These are phyloP conservation scores for Meyerozyma guilliermondii DNA, from an alignment of 1,139 yeast genomes.

Conservation along the genomic window DNA sequence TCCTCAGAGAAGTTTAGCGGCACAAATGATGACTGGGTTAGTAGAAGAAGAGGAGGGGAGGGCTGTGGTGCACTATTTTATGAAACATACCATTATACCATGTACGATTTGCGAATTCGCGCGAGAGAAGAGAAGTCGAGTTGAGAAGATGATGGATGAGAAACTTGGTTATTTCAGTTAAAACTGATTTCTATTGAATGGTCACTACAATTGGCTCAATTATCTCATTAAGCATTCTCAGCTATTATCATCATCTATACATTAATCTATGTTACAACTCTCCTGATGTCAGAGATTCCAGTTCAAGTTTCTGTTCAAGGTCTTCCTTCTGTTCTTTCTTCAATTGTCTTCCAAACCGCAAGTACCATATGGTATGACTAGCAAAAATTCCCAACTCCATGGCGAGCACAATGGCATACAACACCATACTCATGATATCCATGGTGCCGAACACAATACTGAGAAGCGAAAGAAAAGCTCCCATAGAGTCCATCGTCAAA, in stretches of 20 bases:
- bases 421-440: slow-evolving; percentile 73
- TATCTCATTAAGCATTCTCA: not conserved
- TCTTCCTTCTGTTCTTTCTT: not conserved
- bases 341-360: slow-evolving; percentile 30
- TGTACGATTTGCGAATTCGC: not conserved
- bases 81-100: not conserved
- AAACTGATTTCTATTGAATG: too few relatives aligned
- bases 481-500: slow-evolving; percentile 67
- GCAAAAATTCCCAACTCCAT: slow-evolving; percentile 74
- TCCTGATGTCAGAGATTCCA: not conserved
- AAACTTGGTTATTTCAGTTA: too few relatives aligned
- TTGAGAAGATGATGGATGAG: not conserved
- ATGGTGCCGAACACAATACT: slow-evolving; percentile 57
- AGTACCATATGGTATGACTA: slow-evolving; percentile 68
- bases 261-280: not conserved
- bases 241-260: not conserved
- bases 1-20: slow-evolving; percentile 79
- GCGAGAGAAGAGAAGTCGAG: too few relatives aligned
- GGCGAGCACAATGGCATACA: slow-evolving; percentile 66
- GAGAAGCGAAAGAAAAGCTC: slow-evolving; percentile 73
- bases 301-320: not conserved
- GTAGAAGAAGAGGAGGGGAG: not conserved
- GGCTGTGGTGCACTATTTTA: not conserved
- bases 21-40: slow-evolving; percentile 55
- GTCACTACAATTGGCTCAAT: too few relatives aligned